Base-by-base conservation (phyloP, 352 stramenopile genomes). In the Aphanomyces invadans region DNA sequence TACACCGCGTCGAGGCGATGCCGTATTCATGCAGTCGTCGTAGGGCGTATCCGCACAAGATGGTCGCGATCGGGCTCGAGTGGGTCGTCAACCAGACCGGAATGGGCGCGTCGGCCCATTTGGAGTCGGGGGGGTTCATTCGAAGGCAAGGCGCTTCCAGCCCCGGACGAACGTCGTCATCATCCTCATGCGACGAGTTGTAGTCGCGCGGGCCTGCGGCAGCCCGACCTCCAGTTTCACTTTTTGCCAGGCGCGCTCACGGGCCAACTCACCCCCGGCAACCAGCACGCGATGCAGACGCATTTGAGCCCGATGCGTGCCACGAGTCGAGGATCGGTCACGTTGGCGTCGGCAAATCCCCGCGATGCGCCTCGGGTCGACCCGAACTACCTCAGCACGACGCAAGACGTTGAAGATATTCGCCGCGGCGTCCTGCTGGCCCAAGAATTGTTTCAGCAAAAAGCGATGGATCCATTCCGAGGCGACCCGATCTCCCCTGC, bases 181-280 rank as follows among this genome's bases (percentile, higher is more conserved):
- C n/a, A n/a, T n/a, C n/a, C n/a, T n/a, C n/a, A n/a, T n/a, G 11
- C 15, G n/a, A 32, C 57, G 61, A 38, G 23, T 71, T 32, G 56
- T 45, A 87, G 81, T 65, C 76, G 78, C 3, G 72, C 81, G 4
- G 86, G 86, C 29, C 86, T 95, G 73, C 75, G 76, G 32, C 80
- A 92, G n/a, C 88, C 88, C 12, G 88, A 96, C 63, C 38, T 96
- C 25, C 88, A 96, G 70, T 95, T 92, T 57, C 88, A 96, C 49
- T 96, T 96, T 68, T 70, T 96, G n/a, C 88, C 88, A 0, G 87
- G 86, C 15, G 86, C 85, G 3, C 71, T 96, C 29, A 85, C 82
- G 0, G 83, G 83, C 0, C 83, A 91, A 69, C 75, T 89, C 55
- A 81, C 78, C 0, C 75, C 82, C 2, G 73, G 82, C 36, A 33